These are phyloP conservation scores for Penicillium verrucosum DNA, from an alignment of 2,329 filamentous ascomycete genomes.

Conservation along the genomic window DNA sequence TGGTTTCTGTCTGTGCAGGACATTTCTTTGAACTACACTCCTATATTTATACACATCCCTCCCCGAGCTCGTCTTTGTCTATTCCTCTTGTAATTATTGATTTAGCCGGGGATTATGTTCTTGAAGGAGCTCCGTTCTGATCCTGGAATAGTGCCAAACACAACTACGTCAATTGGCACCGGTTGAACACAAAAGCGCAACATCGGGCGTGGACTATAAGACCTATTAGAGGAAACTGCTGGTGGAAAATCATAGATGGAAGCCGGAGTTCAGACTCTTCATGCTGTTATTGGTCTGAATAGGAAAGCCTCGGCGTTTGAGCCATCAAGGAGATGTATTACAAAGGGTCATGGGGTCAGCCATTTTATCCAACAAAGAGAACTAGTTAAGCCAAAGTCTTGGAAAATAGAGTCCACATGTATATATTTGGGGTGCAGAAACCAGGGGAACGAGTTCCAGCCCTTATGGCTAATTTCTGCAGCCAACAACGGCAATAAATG, in stretches of 20 bases:
- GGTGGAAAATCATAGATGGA: neutral
- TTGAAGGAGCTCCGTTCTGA: slow-evolving; percentile 12
- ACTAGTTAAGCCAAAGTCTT: neutral
- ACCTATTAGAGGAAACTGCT: neutral
- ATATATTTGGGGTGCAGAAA: neutral
- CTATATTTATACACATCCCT: neutral
- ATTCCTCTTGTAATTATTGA: neutral
- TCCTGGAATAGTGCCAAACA: slow-evolving; percentile 13
- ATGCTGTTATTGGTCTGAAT: neutral
- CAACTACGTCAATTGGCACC: neutral
- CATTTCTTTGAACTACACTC: neutral
- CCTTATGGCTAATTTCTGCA: slow-evolving; percentile 3
- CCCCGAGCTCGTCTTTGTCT: neutral
- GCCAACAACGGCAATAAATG: neutral
- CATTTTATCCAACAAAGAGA: neutral
- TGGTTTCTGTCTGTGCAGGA: neutral
- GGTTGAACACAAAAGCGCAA: neutral
- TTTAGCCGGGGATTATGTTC: neutral
- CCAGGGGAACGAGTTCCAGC: neutral
- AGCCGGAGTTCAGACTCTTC: neutral
- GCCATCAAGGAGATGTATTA: neutral
- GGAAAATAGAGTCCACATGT: neutral
- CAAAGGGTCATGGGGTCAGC: neutral
- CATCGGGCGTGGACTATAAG: neutral
- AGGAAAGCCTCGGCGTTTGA: neutral